Percentiles rank a stretch among this genome's conserved stretches.
phyloP scores from a whole-genome alignment of 148 eudicot genomes.

The Chenopodium suecicum region DNA sequence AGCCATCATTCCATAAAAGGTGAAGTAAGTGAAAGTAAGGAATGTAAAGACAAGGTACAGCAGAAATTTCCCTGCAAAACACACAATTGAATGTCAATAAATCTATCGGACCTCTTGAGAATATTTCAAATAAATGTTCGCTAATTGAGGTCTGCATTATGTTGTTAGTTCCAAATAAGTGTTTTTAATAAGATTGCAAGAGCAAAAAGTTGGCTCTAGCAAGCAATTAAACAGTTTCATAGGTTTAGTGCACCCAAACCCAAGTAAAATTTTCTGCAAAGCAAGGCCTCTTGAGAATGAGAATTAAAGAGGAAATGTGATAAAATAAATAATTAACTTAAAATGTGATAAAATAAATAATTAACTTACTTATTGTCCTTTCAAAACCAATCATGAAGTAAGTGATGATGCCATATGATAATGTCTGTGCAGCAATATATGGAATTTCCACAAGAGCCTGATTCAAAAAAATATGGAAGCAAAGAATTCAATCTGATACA shows the following conservation, averaged over 20 bases:
- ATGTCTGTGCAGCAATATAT: constrained; percentile 59
- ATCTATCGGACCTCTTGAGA: background rate
- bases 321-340: background rate
- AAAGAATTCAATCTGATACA: background rate
- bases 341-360: constrained; percentile 4
- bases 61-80: constrained; percentile 68
- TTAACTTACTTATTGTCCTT: constrained; percentile 51
- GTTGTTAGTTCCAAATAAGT: background rate
- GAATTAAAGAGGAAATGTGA: background rate
- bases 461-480: constrained; percentile 4
- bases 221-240: background rate
- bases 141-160: background rate
- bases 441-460: constrained; percentile 91
- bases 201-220: background rate
- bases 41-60: constrained; percentile 69
- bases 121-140: background rate
- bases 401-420: constrained; percentile 64
- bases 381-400: constrained; percentile 86
- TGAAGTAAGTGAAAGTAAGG: constrained; percentile 86
- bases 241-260: background rate
- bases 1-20: constrained; percentile 92
- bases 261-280: background rate
- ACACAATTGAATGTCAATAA: background rate
- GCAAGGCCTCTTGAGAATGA: background rate
- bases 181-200: background rate